Conservation (phyloP, 495 filamentous ascomycete species). For the Hyphodiscus hymeniophilus region DNA sequence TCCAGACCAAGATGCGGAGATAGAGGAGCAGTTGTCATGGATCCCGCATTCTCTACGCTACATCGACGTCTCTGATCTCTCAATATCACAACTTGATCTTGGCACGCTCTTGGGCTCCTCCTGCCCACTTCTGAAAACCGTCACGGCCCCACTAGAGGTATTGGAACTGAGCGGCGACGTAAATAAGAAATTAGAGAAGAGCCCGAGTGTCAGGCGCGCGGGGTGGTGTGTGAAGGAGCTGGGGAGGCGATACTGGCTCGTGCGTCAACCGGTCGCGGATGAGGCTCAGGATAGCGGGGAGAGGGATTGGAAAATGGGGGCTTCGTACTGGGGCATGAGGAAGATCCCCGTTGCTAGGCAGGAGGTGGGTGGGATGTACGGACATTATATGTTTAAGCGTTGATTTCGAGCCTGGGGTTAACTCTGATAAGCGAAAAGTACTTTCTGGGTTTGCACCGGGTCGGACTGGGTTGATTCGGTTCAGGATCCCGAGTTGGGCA, state of each 20-base stretch:
- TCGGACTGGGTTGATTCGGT: no score
- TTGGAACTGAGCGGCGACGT: conserved; percentile 70
- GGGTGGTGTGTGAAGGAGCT: conserved; percentile 67
- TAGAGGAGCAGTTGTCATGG: conserved; percentile 35
- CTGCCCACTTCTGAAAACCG: conserved; percentile 48
- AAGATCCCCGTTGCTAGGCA: conserved; percentile 73
- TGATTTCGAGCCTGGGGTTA: conserved; percentile 26
- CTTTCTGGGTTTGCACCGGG: no score
- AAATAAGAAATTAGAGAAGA: conserved; percentile 27
- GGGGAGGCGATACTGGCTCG: conserved; percentile 58
- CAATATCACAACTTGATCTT: conserved; percentile 50
- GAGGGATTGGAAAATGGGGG: conserved; percentile 78
- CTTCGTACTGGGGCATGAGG: conserved; percentile 79
- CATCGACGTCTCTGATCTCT: conserved; percentile 60
- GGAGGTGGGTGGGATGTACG: conserved; percentile 81
- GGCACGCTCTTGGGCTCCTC: conserved; percentile 49
- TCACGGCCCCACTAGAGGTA: conserved; percentile 65
- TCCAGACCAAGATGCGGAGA: conserved; percentile 32
- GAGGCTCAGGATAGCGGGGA: conserved; percentile 24
- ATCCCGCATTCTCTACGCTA: conserved; percentile 62
- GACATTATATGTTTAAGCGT: conserved; percentile 75
- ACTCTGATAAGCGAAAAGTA: no score
- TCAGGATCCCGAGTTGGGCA: no score
- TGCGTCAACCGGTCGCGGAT: conserved; percentile 38
- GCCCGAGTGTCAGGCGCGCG: conserved; percentile 26